Percentiles rank a stretch among this genome's conserved stretches.
Evolutionary conservation across 2,329 filamentous ascomycete genomes (phyloP).

Genomic region (Ascochyta fabae): DNA sequence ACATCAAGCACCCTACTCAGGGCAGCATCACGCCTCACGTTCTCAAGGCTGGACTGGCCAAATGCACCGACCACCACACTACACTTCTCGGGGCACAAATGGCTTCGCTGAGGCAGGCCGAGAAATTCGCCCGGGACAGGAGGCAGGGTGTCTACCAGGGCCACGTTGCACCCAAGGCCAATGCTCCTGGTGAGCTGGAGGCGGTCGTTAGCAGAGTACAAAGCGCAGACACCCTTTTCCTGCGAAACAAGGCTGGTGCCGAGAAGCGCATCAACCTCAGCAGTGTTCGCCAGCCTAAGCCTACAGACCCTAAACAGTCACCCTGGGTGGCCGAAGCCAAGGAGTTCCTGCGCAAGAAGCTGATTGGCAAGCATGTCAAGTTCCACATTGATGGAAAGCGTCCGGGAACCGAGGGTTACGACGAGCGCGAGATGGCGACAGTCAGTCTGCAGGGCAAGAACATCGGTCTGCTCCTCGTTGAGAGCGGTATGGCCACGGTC

Average conservation of each 20-base stretch:
- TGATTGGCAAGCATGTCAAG: slow-evolving; percentile 95
- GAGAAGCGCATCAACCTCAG: slow-evolving; percentile 93
- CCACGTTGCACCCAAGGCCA: slow-evolving; percentile 71
- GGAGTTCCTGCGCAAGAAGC: slow-evolving; percentile 89
- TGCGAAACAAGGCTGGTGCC: slow-evolving; percentile 80
- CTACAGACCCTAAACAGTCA: slow-evolving; percentile 82
- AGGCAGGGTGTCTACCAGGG: slow-evolving; percentile 82
- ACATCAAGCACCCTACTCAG: slow-evolving; percentile 78
- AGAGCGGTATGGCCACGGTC: slow-evolving; percentile 90
- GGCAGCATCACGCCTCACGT: slow-evolving; percentile 94
- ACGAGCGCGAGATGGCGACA: slow-evolving; percentile 93
- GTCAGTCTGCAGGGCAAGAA: slow-evolving; percentile 86
- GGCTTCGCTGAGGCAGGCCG: slow-evolving; percentile 81
- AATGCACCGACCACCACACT: slow-evolving; percentile 95
- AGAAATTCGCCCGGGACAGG: slow-evolving; percentile 80
- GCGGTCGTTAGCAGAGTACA: slow-evolving; percentile 85
- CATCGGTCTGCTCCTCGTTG: slow-evolving; percentile 81
- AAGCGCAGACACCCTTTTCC: slow-evolving; percentile 85
- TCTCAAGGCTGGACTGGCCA: slow-evolving; percentile 84
- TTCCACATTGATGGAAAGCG: slow-evolving; percentile 89
- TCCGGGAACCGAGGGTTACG: slow-evolving; percentile 86
- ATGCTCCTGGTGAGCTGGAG: slow-evolving; percentile 70
- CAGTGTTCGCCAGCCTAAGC: slow-evolving; percentile 92
- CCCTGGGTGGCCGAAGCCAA: slow-evolving; percentile 94
- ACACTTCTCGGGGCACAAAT: slow-evolving; percentile 89